Percentiles rank a stretch among this genome's conserved stretches.
These are phyloP conservation scores for Globisporangium yorkense DNA, from an alignment of 352 stramenopile species.

Conservation along the genomic window DNA sequence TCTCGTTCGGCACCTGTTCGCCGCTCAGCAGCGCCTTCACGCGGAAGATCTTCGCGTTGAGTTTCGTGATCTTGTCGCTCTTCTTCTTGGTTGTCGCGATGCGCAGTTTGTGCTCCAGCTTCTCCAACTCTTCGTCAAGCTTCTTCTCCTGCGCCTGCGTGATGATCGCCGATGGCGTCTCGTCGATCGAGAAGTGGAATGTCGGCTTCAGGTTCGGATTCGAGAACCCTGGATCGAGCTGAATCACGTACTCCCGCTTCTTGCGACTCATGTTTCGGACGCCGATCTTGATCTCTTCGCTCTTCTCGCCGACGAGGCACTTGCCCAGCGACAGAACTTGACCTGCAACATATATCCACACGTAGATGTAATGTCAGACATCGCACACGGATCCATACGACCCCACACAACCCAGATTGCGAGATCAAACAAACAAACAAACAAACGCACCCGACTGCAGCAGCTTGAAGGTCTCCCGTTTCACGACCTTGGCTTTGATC, in stretches of 20 bases:
- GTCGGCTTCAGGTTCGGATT: constrained; percentile 56
- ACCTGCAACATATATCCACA: constrained; percentile 23
- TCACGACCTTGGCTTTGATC: constrained; percentile 88
- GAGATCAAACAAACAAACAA: background rate
- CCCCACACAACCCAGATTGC: too few relatives aligned
- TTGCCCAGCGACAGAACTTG: constrained; percentile 83
- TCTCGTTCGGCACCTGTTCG: constrained; percentile 62
- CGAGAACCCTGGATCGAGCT: constrained; percentile 72
- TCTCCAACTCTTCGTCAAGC: constrained; percentile 86
- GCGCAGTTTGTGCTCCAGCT: constrained; percentile 85
- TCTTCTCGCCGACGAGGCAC: constrained; percentile 79
- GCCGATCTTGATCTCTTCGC: constrained; percentile 78
- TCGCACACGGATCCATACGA: too few relatives aligned
- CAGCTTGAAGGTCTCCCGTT: constrained; percentile 87
- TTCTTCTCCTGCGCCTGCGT: constrained; percentile 89
- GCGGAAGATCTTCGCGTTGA: constrained; percentile 79
- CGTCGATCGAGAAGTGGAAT: constrained; percentile 81
- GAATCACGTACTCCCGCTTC: constrained; percentile 84
- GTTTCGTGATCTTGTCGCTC: constrained; percentile 78
- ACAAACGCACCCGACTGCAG: constrained; percentile 70
- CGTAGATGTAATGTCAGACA: background rate
- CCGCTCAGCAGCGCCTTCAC: constrained; percentile 75
- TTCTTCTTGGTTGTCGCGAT: constrained; percentile 90
- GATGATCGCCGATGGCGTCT: constrained; percentile 75
- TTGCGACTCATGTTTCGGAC: constrained; percentile 87